Evolutionary conservation across 495 filamentous ascomycete genomes (phyloP).

Genomic region (Annulohypoxylon bovei): DNA sequence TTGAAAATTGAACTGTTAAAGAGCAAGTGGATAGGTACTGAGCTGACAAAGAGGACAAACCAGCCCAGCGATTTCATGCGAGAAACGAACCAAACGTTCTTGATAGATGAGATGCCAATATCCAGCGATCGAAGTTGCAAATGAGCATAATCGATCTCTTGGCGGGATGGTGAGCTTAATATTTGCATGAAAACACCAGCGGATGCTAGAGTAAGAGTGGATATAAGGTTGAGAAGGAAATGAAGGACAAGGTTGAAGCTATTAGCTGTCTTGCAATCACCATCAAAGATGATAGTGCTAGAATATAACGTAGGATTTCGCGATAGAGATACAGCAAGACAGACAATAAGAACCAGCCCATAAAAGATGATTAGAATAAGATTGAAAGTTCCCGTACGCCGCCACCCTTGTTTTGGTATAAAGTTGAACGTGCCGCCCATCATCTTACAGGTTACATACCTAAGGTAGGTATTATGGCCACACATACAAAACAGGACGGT

Average conservation of each 20-base stretch:
- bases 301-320: not conserved
- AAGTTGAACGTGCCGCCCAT: not conserved
- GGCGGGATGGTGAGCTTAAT: constrained; percentile 28
- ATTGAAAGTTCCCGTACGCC: constrained; percentile 13
- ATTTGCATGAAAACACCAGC: constrained; percentile 56
- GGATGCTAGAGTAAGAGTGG: constrained; percentile 46
- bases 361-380: not conserved
- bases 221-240: constrained; percentile 49
- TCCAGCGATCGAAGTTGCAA: constrained; percentile 20
- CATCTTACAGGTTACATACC: not conserved
- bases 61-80: constrained; percentile 3
- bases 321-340: not conserved
- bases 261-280: not conserved
- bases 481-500: too few relatives aligned
- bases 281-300: constrained; percentile 9
- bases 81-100: constrained; percentile 20
- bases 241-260: constrained; percentile 30
- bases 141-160: constrained; percentile 28
- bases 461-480: too few relatives aligned
- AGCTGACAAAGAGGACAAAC: constrained; percentile 6
- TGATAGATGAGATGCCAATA: constrained; percentile 27
- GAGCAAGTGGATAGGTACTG: constrained; percentile 28
- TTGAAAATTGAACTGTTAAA: constrained; percentile 35
- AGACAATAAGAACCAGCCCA: not conserved
- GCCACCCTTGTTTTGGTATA: constrained; percentile 7